Conservation (phyloP, 805 yeast species). For the Zygotorulaspora florentina region DNA sequence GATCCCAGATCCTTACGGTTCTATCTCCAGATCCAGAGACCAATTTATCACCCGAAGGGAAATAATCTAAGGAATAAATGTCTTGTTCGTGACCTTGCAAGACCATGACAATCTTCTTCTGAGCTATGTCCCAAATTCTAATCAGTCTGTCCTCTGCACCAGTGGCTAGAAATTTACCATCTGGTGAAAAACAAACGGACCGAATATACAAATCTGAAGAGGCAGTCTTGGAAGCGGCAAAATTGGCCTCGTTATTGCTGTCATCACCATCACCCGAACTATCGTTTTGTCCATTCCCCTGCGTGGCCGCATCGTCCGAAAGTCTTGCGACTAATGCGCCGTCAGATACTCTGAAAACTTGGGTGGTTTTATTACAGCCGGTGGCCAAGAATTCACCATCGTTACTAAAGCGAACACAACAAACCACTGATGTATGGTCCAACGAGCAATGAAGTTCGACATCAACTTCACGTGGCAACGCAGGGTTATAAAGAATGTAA, state of each 20-base stretch:
- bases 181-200: constrained; percentile 95
- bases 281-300: constrained; percentile 8
- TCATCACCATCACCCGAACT: constrained; percentile 22
- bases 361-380: constrained; percentile 94
- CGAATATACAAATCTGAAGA: constrained; percentile 81
- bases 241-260: constrained; percentile 31
- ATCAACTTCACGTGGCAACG: constrained; percentile 69
- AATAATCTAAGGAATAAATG: constrained; percentile 89
- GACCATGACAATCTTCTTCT: constrained; percentile 78
- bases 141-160: constrained; percentile 90
- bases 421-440: constrained; percentile 91
- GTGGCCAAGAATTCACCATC: constrained; percentile 94
- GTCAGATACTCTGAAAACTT: constrained; percentile 86
- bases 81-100: constrained; percentile 96
- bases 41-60: constrained; percentile 88
- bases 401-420: constrained; percentile 89
- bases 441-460: constrained; percentile 85
- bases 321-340: constrained; percentile 86
- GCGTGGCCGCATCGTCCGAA: constrained; percentile 65
- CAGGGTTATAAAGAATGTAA: constrained; percentile 86
- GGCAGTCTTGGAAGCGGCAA: constrained; percentile 54
- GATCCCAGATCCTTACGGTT: constrained; percentile 95
- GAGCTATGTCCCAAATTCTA: constrained; percentile 91
- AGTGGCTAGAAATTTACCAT: constrained; percentile 87
- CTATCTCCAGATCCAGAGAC: constrained; percentile 97